phyloP scores from a whole-genome alignment of 208 protist genomes.

The Acanthamoeba healyi region DNA sequence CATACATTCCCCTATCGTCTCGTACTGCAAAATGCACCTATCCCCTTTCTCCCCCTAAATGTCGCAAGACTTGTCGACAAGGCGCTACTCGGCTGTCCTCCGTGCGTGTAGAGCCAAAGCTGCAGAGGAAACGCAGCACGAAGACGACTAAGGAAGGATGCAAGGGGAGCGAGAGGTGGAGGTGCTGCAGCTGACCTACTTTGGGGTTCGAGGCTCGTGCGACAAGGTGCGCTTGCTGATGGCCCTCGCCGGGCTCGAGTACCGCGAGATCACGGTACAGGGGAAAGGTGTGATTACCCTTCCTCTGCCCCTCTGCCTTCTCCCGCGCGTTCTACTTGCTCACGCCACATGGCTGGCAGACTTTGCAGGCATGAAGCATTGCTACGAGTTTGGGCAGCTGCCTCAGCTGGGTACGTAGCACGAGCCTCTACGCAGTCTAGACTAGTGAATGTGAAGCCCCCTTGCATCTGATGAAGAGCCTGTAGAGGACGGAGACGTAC shows the following conservation, averaged over 20 bases:
- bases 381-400: background rate
- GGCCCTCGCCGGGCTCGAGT: conserved; percentile 11
- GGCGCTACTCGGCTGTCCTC: too few relatives aligned
- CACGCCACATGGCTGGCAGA: background rate
- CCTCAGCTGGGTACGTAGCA: background rate
- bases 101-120: too few relatives aligned
- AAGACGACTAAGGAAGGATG: background rate
- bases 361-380: background rate
- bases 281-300: background rate
- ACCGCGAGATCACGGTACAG: background rate
- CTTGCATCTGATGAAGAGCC: background rate
- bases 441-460: too few relatives aligned
- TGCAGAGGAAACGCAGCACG: too few relatives aligned
- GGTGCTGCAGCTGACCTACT: conserved; percentile 31
- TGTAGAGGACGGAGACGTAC: conserved; percentile 11
- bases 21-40: too few relatives aligned
- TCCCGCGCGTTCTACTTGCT: too few relatives aligned
- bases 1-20: too few relatives aligned
- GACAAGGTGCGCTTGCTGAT: conserved; percentile 12
- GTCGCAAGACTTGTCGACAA: too few relatives aligned
- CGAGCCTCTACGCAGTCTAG: too few relatives aligned
- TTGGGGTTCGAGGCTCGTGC: background rate
- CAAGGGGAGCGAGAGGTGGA: background rate
- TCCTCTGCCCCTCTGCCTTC: background rate
- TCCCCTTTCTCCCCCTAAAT: too few relatives aligned